Percentiles rank a stretch among this genome's conserved stretches.
Evolutionary conservation across 2,329 filamentous ascomycete species (phyloP).

Genomic region (Domatiomyces catenatus): DNA sequence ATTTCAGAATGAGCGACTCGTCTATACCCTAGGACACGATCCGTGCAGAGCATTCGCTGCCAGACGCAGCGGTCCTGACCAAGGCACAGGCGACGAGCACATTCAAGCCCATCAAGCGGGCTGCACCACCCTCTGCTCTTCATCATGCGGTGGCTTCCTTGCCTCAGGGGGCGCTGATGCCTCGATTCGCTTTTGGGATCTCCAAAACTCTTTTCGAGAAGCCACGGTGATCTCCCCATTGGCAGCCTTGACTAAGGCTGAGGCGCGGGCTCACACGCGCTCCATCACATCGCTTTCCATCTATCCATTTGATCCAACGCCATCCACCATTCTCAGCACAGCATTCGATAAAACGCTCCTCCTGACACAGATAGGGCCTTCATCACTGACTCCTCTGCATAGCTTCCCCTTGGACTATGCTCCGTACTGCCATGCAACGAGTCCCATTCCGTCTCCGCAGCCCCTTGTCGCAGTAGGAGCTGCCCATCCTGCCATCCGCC

Average conservation of each 20-base stretch:
- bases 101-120: slow-evolving; percentile 55
- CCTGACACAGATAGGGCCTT: slow-evolving; percentile 26
- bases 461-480: slow-evolving; percentile 78
- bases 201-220: slow-evolving; percentile 49
- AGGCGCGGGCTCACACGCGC: slow-evolving; percentile 27
- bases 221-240: slow-evolving; percentile 5
- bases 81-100: slow-evolving; percentile 18
- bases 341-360: slow-evolving; percentile 33
- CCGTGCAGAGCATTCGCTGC: slow-evolving; percentile 39
- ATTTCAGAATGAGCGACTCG: slow-evolving; percentile 51
- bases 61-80: slow-evolving; percentile 18
- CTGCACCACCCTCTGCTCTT: slow-evolving; percentile 66
- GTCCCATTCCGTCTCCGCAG: slow-evolving; percentile 47
- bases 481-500: slow-evolving; percentile 65
- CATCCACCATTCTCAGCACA: slow-evolving; percentile 31
- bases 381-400: slow-evolving; percentile 28
- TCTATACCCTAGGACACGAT: slow-evolving; percentile 54
- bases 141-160: slow-evolving; percentile 63
- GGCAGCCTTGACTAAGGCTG: slow-evolving; percentile 7
- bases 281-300: slow-evolving; percentile 33
- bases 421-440: slow-evolving; percentile 53
- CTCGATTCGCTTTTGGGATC: slow-evolving; percentile 73
- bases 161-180: slow-evolving; percentile 76
- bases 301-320: slow-evolving; percentile 33
- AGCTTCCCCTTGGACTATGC: slow-evolving; percentile 33